Evolutionary conservation across 2,329 filamentous ascomycete species (phyloP).

Genomic region (Fusarium longipes): DNA sequence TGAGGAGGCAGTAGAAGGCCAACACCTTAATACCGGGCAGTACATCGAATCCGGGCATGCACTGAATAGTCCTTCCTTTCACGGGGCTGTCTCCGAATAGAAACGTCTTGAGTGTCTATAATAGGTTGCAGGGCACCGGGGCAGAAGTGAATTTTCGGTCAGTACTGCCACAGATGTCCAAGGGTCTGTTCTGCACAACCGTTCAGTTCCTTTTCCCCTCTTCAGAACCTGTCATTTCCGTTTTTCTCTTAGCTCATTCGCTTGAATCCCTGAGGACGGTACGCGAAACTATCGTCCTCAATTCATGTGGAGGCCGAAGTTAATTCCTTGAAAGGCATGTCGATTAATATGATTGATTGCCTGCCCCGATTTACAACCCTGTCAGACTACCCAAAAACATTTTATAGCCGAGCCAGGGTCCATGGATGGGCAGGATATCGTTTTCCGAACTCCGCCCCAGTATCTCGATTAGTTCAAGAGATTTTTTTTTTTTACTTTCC

Average conservation of each 20-base stretch:
- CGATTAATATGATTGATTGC: conserved; percentile 23
- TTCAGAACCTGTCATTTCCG: conserved; percentile 20
- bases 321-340: conserved; percentile 19
- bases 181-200: conserved; percentile 1
- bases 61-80: conserved; percentile 32
- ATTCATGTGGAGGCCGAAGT: conserved; percentile 18
- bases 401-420: conserved; percentile 32
- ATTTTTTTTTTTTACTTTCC: neutral
- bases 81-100: conserved; percentile 26
- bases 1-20: neutral
- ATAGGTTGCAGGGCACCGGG: conserved; percentile 19
- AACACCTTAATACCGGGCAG: neutral
- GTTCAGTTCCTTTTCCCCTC: neutral
- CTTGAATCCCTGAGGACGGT: conserved; percentile 14
- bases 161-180: conserved; percentile 18
- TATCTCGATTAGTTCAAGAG: conserved; percentile 11
- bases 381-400: conserved; percentile 27
- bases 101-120: conserved; percentile 3
- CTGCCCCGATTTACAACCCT: conserved; percentile 16
- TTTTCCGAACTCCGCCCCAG: conserved; percentile 24
- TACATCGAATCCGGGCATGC: conserved; percentile 1
- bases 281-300: conserved; percentile 25
- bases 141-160: conserved; percentile 20
- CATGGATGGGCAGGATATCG: conserved; percentile 20
- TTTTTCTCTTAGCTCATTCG: conserved; percentile 15